These are phyloP conservation scores for Gossypium davidsonii DNA, from an alignment of 441 rosid species.

Conservation along the genomic window DNA sequence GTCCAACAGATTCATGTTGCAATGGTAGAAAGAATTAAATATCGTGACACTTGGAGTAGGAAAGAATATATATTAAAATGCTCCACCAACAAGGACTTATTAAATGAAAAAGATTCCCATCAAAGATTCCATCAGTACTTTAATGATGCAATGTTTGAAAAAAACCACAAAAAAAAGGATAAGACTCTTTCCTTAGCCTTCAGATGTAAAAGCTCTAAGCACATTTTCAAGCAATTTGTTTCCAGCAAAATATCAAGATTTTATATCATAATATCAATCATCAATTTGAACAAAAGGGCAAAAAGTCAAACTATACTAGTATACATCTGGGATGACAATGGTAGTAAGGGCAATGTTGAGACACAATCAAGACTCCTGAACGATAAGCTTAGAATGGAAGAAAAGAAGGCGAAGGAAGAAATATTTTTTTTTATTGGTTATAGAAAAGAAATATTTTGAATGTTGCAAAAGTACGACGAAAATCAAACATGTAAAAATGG, in stretches of 20 bases:
- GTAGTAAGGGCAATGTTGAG: not conserved
- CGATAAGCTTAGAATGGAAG: not conserved
- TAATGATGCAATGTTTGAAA: not conserved
- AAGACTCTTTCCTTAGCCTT: not conserved
- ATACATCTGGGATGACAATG: not conserved
- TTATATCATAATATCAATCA: not conserved
- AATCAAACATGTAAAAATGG: not conserved
- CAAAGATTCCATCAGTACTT: not conserved
- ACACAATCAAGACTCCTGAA: not conserved
- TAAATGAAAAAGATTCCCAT: slow-evolving; percentile 4
- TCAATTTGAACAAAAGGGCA: not conserved
- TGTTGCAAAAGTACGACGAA: not conserved
- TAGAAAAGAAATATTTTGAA: not conserved
- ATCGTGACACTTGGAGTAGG: not conserved
- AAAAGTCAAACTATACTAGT: not conserved
- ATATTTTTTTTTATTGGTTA: not conserved
- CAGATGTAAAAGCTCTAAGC: not conserved
- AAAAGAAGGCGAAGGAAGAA: not conserved
- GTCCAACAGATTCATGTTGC: not conserved
- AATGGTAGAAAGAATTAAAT: not conserved
- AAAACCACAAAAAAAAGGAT: not conserved
- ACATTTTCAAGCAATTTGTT: not conserved
- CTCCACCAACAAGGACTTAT: not conserved
- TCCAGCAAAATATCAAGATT: slow-evolving; percentile 3
- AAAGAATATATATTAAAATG: not conserved